A percentile compares a stretch with the other conserved stretches of the same genome.
phyloP scores from a whole-genome alignment of 129 eudicot genomes.

The Helianthus annuus region HanXRQr2.0-SUNRISE NC_035436.2:201711755-201712254 shows the following conservation, averaged over 20 bases:
- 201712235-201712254: neutral
- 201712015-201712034: constrained; percentile 91
- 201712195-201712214: neutral
- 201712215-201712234: neutral
- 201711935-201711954: constrained; percentile 83
- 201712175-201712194: neutral
- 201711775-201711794: constrained; percentile 86
- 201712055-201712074: neutral
- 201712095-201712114: neutral
- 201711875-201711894: too few species aligned
- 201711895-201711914: too few species aligned
- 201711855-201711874: too few species aligned
- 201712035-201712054: constrained; percentile 40
- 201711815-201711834: constrained; percentile 67
- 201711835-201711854: neutral
- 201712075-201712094: neutral
- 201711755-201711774: constrained; percentile 97
- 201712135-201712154: neutral
- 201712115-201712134: neutral
- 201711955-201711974: constrained; percentile 84
- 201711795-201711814: constrained; percentile 73
- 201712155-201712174: neutral
- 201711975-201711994: constrained; percentile 88
- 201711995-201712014: constrained; percentile 98
- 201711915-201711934: too few species aligned